A percentile compares a stretch with the other conserved stretches of the same genome.
These are phyloP conservation scores for Nakazawaea ishiwadae DNA, from an alignment of 805 yeast species.

Conservation along the genomic window DNA sequence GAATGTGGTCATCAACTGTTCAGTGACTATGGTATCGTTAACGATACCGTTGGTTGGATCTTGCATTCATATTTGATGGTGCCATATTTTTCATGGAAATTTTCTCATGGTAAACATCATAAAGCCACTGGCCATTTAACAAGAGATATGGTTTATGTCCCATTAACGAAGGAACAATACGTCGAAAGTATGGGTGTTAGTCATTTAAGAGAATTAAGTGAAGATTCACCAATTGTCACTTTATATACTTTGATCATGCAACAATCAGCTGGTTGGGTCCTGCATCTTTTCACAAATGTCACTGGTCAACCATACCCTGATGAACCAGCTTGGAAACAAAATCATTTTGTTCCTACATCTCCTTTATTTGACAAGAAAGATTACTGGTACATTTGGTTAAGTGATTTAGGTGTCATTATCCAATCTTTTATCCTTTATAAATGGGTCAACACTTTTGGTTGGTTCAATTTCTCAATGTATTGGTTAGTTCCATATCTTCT, in stretches of 20 bases:
- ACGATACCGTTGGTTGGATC: conserved; percentile 80
- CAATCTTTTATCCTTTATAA: conserved; percentile 50
- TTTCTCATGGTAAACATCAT: conserved; percentile 82
- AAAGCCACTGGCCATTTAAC: conserved; percentile 82
- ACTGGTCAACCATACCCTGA: conserved; percentile 67
- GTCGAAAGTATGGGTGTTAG: conserved; percentile 30
- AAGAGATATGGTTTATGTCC: conserved; percentile 84
- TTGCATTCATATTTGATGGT: conserved; percentile 75
- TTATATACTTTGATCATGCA: conserved; percentile 53
- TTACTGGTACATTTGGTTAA: conserved; percentile 63
- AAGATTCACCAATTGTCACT: conserved; percentile 71
- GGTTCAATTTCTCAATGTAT: conserved; percentile 56
- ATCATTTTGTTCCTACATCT: conserved; percentile 70
- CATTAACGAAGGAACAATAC: conserved; percentile 59
- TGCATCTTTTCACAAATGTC: conserved; percentile 62
- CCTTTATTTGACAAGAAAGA: conserved; percentile 73
- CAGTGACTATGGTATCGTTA: conserved; percentile 63
- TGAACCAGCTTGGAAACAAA: conserved; percentile 40
- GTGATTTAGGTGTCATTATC: conserved; percentile 66
- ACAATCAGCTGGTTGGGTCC: conserved; percentile 76
- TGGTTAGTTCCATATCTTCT: conserved; percentile 75
- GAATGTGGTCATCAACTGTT: conserved; percentile 92
- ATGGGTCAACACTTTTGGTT: conserved; percentile 61
- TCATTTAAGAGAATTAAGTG: conserved; percentile 51
- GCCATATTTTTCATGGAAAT: conserved; percentile 87